Base-by-base conservation (phyloP, 1,139 yeast genomes). In the Debaryomycetaceae sp. region DNA sequence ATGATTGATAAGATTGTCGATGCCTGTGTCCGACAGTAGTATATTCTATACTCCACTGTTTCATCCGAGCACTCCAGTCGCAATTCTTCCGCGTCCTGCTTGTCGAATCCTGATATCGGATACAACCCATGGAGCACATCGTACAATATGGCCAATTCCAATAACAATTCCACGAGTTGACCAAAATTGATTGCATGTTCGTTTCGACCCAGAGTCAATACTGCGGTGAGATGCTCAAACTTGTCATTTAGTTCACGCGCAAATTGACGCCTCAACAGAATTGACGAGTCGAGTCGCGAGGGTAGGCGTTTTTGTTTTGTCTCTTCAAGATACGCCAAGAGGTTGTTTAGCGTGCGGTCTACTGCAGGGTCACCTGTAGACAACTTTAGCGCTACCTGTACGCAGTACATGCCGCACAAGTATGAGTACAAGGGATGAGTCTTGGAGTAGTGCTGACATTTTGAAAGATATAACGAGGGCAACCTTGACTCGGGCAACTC, bases 1-100 rank as follows among this genome's bases (percentile, higher is more conserved):
- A 46, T 33, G 16, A 44, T 32, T 6, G 30, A 18, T 5, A 42
- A 11, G 5, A 48, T 46, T 13, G 47, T 34, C 3, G 28, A 15
- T 2, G 40, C 36, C 14, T 47, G 51, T 23, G 43, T 43, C 17
- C 45, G 39, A 25, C 51, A 46, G 41, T 44, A 46, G 13, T 35
- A 33, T 3, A 47, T 40, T 27, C 44, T 44, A 5, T 35, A 25
- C 7, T 22, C 27, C 9, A 39, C 24, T 11, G 13, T 23, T 7
- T n/a, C 15, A 20, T 34, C 37, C 25, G 27, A 5, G 8, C 18
- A 3, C 7, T 30, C 20, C 5, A 10, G 11, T n/a, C n/a, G n/a
- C 11, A 26, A 18, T 5, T 13, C 10, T 11, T 25, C 12, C 3
- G 5, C 14, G n/a, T 31, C 30, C 15, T 21, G 18, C 2, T 11